These are phyloP conservation scores for Venturia oleaginea DNA, from an alignment of 2,329 filamentous ascomycete species.

Conservation along the genomic window DNA sequence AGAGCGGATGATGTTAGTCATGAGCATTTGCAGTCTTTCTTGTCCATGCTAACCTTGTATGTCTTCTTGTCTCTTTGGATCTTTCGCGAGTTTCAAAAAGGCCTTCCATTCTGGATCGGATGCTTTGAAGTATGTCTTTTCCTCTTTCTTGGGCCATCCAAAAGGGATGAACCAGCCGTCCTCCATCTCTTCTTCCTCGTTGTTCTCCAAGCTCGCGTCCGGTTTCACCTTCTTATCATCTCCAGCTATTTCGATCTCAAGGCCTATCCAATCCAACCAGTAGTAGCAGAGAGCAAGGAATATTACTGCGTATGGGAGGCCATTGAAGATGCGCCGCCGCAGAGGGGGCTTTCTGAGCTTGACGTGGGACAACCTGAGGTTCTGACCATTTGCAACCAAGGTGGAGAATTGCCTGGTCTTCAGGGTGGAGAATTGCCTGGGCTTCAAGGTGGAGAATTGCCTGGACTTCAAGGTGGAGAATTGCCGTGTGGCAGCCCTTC, in stretches of 20 bases:
- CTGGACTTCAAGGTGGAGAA: conserved; percentile 2
- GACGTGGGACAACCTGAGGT: conserved; percentile 2
- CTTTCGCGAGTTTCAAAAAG: conserved; percentile 37
- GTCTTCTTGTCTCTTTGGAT: conserved; percentile 30
- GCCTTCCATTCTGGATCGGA: conserved; percentile 47
- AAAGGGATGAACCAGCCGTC: conserved; percentile 39
- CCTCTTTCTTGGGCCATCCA: conserved; percentile 34
- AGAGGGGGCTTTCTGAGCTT: conserved; percentile 9
- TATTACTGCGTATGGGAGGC: not conserved
- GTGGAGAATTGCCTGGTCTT: conserved; percentile 2
- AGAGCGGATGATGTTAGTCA: conserved; percentile 14
- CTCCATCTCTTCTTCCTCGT: conserved; percentile 23
- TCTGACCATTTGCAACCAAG: not conserved
- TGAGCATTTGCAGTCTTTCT: not conserved
- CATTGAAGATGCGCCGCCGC: conserved; percentile 6
- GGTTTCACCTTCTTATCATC: conserved; percentile 18
- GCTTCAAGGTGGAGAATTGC: conserved; percentile 2
- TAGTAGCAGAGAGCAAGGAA: not conserved
- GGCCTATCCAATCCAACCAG: not conserved
- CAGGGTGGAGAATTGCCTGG: conserved; percentile 1
- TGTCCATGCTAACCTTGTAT: conserved; percentile 26
- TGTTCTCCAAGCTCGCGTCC: conserved; percentile 19
- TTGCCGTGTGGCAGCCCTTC: conserved; percentile 8
- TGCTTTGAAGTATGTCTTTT: conserved; percentile 36
- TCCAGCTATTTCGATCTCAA: conserved; percentile 5